Percentiles rank a stretch among this genome's conserved stretches.
Conservation (phyloP, 495 filamentous ascomycete genomes). For the Trichoderma erinaceum region DNA sequence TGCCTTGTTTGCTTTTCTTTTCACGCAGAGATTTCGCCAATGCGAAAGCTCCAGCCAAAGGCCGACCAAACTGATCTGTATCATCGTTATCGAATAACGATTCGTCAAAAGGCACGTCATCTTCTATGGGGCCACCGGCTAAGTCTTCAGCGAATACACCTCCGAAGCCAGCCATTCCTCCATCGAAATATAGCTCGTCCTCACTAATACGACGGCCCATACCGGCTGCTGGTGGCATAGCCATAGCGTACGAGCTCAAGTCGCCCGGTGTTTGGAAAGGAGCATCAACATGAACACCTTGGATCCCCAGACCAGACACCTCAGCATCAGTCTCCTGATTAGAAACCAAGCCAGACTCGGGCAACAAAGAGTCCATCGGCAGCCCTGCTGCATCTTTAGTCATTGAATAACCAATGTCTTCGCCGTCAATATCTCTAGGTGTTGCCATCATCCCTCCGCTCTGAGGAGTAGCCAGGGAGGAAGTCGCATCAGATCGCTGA, state of each 20-base stretch:
- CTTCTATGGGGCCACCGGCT: not conserved
- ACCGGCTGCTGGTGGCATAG: not conserved
- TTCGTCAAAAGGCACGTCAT: constrained; percentile 61
- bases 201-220: constrained; percentile 24
- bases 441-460: constrained; percentile 43
- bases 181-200: constrained; percentile 79
- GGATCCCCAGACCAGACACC: constrained; percentile 31
- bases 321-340: not conserved
- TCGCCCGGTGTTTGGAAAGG: not conserved
- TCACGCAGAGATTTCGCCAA: constrained; percentile 35
- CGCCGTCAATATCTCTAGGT: constrained; percentile 46
- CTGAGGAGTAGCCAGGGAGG: constrained; percentile 39
- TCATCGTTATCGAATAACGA: constrained; percentile 69
- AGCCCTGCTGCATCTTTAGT: constrained; percentile 36
- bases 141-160: constrained; percentile 38
- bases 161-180: constrained; percentile 60
- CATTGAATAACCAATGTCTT: constrained; percentile 44
- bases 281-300: constrained; percentile 26
- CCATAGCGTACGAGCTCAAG: not conserved
- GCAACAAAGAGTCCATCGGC: constrained; percentile 18
- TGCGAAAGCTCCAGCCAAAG: constrained; percentile 44
- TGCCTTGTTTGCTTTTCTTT: constrained; percentile 9
- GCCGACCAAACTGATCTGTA: constrained; percentile 49
- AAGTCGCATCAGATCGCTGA: constrained; percentile 45
- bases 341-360: constrained; percentile 6